Evolutionary conservation across 2,329 filamentous ascomycete species (phyloP), one percentile per base, ranked within the genome.

Genomic region (Dactylellina parvicollis): DNA sequence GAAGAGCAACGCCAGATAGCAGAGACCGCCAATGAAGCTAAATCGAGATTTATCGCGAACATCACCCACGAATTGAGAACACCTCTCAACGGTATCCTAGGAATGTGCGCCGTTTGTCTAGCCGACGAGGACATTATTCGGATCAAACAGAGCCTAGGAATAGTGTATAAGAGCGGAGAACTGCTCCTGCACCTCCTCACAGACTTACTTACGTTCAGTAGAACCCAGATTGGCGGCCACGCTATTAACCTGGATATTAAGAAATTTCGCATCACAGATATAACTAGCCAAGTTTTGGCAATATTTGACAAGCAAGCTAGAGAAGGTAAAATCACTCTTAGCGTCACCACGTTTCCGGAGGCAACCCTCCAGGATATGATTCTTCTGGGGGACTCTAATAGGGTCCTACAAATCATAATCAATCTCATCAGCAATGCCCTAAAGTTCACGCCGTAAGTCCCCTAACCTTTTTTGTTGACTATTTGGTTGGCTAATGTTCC

Each of bases 41-140:
- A 99, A 82, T 98, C 95, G 0, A 84, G 98, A 9, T 98, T 98
- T 82, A 96, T 99, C 75, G 95, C 95, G n/a, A 98, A 98, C 78
- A 96, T 98, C 57, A 90, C 88, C 0, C 88, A 90, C 76, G 88
- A 98, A 80, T 84, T 99, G 34, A 96, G 96, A 79, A 99, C 95
- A 0, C 95, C 95, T 0, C 85, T 98, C 69, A 98, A 98, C 78
- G 95, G 94, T 14, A 97, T 98, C 55, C 84, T 99, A 77, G 95
- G 95, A 69, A 95, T 97, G 90, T 93, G 90, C 76, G 90, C 92
- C 0, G 90, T 96, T 0, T 96, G 92, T 80, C 94, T 96, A 91
- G 90, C 92, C 75, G 92, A 96, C 79, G 89, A 93, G 54, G 92
- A 96, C 77, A 82, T 93, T n/a, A 80, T 84, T 24, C 87, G 89